Conservation (phyloP, 116 monocot species). For the Dioscorea cayenensis region DNA sequence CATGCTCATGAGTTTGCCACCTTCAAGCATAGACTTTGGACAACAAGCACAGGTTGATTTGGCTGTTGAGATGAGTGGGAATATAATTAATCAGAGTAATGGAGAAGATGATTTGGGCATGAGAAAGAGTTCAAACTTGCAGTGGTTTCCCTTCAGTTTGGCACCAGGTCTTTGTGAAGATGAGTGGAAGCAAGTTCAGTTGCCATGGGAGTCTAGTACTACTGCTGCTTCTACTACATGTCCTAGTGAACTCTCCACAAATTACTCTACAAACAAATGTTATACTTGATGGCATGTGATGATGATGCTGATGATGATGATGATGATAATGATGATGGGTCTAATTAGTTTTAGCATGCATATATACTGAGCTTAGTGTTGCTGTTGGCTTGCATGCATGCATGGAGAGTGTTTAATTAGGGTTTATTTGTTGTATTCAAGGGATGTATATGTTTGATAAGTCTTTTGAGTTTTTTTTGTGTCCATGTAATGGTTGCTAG, state of each 20-base stretch:
- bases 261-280: conserved; percentile 38
- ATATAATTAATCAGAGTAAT: background rate
- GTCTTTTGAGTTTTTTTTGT: conserved; percentile 8
- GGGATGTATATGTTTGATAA: background rate
- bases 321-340: too few species aligned
- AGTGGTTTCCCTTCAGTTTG: conserved; percentile 40
- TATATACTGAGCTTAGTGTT: background rate
- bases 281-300: conserved; percentile 15
- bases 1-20: conserved; percentile 26
- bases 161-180: conserved; percentile 37
- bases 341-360: too few species aligned
- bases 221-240: background rate
- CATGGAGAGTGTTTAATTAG: too few species aligned
- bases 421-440: background rate
- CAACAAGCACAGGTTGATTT: conserved; percentile 11
- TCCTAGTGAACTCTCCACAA: conserved; percentile 43
- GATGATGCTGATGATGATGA: too few species aligned
- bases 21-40: conserved; percentile 5
- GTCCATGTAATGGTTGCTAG: background rate
- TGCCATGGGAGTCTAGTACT: background rate
- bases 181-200: conserved; percentile 26
- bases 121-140: conserved; percentile 9
- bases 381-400: background rate
- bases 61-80: conserved; percentile 11
- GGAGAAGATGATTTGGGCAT: conserved; percentile 10